Percentiles rank a stretch among this genome's conserved stretches.
phyloP scores from a whole-genome alignment of 2,329 filamentous ascomycete species.

The Phyllosticta citriasiana region DNA sequence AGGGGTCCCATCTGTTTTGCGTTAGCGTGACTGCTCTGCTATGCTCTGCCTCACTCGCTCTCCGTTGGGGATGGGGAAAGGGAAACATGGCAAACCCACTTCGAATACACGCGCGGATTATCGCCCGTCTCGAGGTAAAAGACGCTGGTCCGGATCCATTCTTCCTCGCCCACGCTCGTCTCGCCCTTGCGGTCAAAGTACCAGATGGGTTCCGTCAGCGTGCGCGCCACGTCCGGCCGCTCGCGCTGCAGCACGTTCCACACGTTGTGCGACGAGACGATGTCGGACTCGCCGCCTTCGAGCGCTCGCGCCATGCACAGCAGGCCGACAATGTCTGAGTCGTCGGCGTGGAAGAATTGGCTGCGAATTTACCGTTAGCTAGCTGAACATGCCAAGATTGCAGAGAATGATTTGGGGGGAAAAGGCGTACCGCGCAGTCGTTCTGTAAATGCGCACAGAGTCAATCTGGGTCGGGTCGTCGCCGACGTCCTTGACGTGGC shows the following conservation, averaged over 20 bases:
- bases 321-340: constrained; percentile 72
- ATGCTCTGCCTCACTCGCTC: no score
- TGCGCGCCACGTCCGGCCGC: constrained; percentile 67
- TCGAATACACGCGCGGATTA: constrained; percentile 61
- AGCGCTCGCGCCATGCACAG: constrained; percentile 69
- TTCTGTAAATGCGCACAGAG: constrained; percentile 82
- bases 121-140: constrained; percentile 59
- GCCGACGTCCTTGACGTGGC: constrained; percentile 81
- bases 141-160: constrained; percentile 61
- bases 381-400: no score
- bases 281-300: constrained; percentile 75
- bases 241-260: constrained; percentile 71
- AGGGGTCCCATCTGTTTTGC: constrained; percentile 60
- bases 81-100: constrained; percentile 31
- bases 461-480: constrained; percentile 75
- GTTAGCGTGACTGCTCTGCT: constrained; percentile 7
- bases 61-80: no score
- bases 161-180: constrained; percentile 61
- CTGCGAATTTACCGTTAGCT: constrained; percentile 21
- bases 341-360: constrained; percentile 80
- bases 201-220: constrained; percentile 70
- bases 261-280: constrained; percentile 67
- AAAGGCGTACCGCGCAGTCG: constrained; percentile 52
- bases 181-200: constrained; percentile 91
- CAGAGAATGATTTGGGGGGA: neutral